Conservation (phyloP, 2,329 filamentous ascomycete species). For the Pseudogymnoascus pannorum region DNA sequence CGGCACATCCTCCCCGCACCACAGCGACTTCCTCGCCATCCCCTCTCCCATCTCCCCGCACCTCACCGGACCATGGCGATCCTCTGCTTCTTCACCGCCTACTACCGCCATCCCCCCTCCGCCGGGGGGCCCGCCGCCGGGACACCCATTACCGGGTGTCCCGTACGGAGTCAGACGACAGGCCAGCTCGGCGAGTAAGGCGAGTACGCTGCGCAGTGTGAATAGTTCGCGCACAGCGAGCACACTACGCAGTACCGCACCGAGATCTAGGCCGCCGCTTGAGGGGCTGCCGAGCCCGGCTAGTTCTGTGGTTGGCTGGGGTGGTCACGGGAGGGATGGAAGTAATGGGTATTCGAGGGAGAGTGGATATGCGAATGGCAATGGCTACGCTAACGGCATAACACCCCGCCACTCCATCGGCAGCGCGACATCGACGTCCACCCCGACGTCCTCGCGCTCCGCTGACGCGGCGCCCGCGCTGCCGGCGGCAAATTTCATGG, state of each 20-base stretch:
- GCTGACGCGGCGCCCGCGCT: conserved; percentile 26
- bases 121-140: not conserved
- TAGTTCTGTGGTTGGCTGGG: not conserved
- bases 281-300: not conserved
- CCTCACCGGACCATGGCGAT: not conserved
- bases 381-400: not conserved
- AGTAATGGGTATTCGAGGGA: not conserved
- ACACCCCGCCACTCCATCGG: not conserved
- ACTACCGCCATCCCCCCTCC: not conserved
- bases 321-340: not conserved
- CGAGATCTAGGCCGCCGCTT: not conserved
- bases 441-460: not conserved
- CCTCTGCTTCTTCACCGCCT: not conserved
- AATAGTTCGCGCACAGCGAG: not conserved
- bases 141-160: not conserved
- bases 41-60: not conserved
- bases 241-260: not conserved
- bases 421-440: not conserved
- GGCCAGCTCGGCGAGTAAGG: not conserved
- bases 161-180: not conserved
- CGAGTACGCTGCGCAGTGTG: not conserved
- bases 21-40: not conserved
- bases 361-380: not conserved
- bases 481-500: conserved; percentile 37
- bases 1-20: not conserved